A percentile compares a stretch with the other conserved stretches of the same genome.
Conservation (phyloP, 2,329 filamentous ascomycete species). For the Xylariaceae sp. region DNA sequence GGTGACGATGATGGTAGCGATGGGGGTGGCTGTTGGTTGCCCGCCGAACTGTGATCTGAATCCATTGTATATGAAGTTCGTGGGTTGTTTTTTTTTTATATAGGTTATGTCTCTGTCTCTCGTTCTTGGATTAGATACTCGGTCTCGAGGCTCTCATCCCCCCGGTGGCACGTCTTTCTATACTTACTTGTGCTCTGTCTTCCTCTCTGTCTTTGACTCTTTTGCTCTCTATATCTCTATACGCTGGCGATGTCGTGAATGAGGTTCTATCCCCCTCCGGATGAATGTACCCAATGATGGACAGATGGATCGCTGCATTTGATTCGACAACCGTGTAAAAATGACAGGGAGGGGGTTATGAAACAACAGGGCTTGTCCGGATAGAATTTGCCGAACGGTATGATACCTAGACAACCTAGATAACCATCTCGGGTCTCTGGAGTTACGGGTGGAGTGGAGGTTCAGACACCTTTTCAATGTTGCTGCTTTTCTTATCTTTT, state of each 20-base stretch:
- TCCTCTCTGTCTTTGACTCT: background rate
- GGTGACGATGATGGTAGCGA: background rate
- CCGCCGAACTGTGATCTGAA: slow-evolving; percentile 14
- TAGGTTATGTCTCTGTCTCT: background rate
- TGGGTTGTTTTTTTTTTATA: background rate
- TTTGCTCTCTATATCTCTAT: background rate
- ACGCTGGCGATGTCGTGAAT: background rate
- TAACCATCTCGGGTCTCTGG: too few species aligned
- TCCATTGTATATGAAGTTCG: slow-evolving; percentile 8
- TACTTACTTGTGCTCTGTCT: background rate
- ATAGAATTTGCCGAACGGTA: too few species aligned
- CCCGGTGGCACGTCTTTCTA: too few species aligned
- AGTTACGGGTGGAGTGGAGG: too few species aligned
- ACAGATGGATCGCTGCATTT: background rate
- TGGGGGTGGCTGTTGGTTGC: slow-evolving; percentile 7
- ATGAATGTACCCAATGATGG: background rate
- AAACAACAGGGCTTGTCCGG: background rate
- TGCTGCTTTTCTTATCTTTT: too few species aligned
- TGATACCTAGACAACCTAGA: too few species aligned
- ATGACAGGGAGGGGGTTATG: background rate
- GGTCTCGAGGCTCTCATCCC: background rate
- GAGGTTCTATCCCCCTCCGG: background rate
- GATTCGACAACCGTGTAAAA: background rate
- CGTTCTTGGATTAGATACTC: background rate
- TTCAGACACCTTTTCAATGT: too few species aligned